These are phyloP conservation scores for Phytopythium boreale DNA, from an alignment of 352 stramenopile species.

Conservation along the genomic window DNA sequence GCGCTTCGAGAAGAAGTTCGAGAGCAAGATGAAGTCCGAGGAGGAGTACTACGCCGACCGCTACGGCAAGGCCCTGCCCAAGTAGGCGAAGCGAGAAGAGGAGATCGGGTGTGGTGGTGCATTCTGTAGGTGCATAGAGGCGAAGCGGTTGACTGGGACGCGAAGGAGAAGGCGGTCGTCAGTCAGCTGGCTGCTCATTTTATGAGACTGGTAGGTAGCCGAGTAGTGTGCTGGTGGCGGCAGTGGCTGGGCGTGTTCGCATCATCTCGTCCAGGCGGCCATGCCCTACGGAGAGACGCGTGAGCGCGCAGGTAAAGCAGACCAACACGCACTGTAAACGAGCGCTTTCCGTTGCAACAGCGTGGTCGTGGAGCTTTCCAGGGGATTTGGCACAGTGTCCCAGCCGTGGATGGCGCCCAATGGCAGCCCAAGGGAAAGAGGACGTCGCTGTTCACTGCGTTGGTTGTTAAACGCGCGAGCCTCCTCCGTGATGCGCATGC, in stretches of 20 bases:
- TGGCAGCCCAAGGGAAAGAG: too few relatives aligned
- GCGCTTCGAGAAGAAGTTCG: conserved; percentile 92
- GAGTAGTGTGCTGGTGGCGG: background rate
- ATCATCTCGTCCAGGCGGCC: background rate
- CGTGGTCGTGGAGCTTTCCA: too few relatives aligned
- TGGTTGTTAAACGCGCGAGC: background rate
- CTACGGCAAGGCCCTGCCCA: conserved; percentile 67
- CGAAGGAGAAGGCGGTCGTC: background rate
- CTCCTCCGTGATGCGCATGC: conserved; percentile 2
- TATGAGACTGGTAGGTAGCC: background rate
- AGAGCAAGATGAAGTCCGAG: conserved; percentile 92
- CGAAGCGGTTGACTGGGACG: background rate
- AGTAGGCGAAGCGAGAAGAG: conserved; percentile 8
- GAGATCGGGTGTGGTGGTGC: background rate
- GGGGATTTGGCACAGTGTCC: too few relatives aligned
- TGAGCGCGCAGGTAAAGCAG: background rate
- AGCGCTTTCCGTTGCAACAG: background rate
- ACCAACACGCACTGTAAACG: background rate
- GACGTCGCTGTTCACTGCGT: background rate
- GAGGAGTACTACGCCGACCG: conserved; percentile 91
- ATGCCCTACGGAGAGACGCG: background rate
- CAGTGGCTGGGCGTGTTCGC: too few relatives aligned
- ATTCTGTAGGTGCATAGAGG: conserved; percentile 3
- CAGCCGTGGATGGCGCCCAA: too few relatives aligned
- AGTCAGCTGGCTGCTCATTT: background rate